phyloP scores from a whole-genome alignment of 2,329 filamentous ascomycete genomes.

The Colletotrichum neosansevieriae region DNA sequence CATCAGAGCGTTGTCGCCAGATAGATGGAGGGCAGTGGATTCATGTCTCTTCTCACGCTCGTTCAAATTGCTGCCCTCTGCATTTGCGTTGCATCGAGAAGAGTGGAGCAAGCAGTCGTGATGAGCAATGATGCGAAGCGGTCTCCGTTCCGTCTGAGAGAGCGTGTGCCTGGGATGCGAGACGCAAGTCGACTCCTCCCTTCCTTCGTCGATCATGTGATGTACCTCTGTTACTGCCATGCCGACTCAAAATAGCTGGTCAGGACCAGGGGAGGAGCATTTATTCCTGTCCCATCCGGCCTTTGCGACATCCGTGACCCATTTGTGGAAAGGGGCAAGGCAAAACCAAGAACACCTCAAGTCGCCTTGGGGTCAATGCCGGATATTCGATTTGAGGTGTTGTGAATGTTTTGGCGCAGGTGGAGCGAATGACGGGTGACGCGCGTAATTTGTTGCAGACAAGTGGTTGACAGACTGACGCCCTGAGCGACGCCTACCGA shows the following conservation, averaged over 20 bases:
- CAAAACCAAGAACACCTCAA: slow-evolving; percentile 9
- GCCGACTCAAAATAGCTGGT: slow-evolving; percentile 16
- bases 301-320: slow-evolving; percentile 11
- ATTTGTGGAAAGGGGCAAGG: background rate
- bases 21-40: slow-evolving; percentile 32
- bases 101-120: slow-evolving; percentile 26
- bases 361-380: slow-evolving; percentile 18
- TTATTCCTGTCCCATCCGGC: slow-evolving; percentile 16
- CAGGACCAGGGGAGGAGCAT: slow-evolving; percentile 24
- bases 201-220: slow-evolving; percentile 14
- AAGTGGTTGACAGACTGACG: slow-evolving; percentile 30
- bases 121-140: slow-evolving; percentile 26
- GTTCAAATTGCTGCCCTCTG: slow-evolving; percentile 27
- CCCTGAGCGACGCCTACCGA: slow-evolving; percentile 32
- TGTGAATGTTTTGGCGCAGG: slow-evolving; percentile 16
- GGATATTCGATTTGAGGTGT: slow-evolving; percentile 18
- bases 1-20: slow-evolving; percentile 28
- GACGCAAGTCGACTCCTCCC: slow-evolving; percentile 15
- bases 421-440: slow-evolving; percentile 35
- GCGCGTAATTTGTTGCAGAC: slow-evolving; percentile 38
- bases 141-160: slow-evolving; percentile 31
- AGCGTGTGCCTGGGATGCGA: slow-evolving; percentile 19
- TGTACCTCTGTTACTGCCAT: background rate
- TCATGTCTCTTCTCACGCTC: slow-evolving; percentile 10
- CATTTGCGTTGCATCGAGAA: slow-evolving; percentile 33